phyloP scores from a whole-genome alignment of 140 eudicot genomes.

The Anethum foeniculum region DNA sequence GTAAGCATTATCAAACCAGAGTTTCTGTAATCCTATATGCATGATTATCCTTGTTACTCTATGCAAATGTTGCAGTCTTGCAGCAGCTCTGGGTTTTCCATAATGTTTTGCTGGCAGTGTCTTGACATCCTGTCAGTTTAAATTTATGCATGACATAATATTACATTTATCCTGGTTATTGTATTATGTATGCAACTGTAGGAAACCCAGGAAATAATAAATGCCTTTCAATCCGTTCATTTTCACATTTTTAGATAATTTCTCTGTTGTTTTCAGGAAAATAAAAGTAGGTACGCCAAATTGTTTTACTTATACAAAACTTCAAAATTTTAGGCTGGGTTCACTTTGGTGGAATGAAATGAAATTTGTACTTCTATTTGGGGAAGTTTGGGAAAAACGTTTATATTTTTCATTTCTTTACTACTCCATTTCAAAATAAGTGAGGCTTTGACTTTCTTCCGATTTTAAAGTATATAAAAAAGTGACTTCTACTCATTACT shows the following conservation, averaged over 20 bases:
- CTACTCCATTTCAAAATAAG: too few species aligned
- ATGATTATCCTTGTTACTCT: neutral
- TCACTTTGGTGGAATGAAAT: too few species aligned
- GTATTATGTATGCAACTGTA: neutral
- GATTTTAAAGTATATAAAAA: too few species aligned
- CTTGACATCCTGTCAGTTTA: neutral
- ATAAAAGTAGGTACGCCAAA: neutral
- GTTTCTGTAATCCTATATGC: neutral
- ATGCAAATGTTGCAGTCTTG: neutral
- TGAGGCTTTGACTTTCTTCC: too few species aligned
- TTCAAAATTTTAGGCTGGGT: too few species aligned
- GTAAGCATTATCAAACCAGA: neutral
- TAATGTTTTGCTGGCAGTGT: neutral
- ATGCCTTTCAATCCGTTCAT: neutral
- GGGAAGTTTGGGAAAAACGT: too few species aligned
- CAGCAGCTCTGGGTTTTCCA: conserved; percentile 8
- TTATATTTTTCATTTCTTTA: too few species aligned
- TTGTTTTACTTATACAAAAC: neutral
- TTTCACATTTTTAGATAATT: neutral
- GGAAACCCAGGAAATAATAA: neutral
- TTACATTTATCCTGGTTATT: neutral
- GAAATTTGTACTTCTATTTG: too few species aligned
- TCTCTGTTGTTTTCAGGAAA: neutral
- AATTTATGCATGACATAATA: neutral
- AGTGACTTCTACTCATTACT: too few species aligned